phyloP scores from a whole-genome alignment of 1,284 basidiomycete species.

The Ganoderma resinaceum region DNA sequence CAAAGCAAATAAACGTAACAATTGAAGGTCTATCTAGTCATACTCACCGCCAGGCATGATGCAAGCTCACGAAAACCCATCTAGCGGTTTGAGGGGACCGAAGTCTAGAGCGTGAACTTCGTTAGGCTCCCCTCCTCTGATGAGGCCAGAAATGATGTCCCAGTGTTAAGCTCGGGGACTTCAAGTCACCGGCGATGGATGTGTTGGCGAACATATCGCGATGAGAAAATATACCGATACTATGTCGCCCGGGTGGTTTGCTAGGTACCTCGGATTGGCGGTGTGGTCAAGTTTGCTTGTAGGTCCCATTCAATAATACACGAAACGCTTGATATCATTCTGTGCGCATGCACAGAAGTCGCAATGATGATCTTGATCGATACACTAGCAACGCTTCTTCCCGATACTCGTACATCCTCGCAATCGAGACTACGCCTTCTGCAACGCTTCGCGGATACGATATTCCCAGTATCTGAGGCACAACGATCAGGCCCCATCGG shows the following conservation, averaged over 20 bases:
- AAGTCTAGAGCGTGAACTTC: neutral
- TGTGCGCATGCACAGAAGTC: neutral
- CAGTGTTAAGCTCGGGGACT: neutral
- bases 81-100: no score
- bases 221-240: conserved; percentile 1
- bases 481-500: neutral
- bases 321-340: conserved; percentile 4
- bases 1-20: no score
- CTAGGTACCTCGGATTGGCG: neutral
- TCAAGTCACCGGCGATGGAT: neutral
- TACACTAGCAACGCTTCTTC: neutral
- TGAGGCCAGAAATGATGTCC: neutral
- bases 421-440: conserved; percentile 8
- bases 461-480: conserved; percentile 50
- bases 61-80: no score
- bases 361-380: neutral
- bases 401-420: conserved; percentile 9
- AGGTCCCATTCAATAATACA: neutral
- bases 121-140: neutral
- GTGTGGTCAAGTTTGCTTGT: neutral
- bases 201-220: neutral
- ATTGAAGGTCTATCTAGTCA: no score
- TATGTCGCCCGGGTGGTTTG: neutral
- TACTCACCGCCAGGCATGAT: no score
- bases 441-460: conserved; percentile 49